Evolutionary conservation across 768 basidiomycete species (phyloP).

Genomic region (Phylloporus sp.): DNA sequence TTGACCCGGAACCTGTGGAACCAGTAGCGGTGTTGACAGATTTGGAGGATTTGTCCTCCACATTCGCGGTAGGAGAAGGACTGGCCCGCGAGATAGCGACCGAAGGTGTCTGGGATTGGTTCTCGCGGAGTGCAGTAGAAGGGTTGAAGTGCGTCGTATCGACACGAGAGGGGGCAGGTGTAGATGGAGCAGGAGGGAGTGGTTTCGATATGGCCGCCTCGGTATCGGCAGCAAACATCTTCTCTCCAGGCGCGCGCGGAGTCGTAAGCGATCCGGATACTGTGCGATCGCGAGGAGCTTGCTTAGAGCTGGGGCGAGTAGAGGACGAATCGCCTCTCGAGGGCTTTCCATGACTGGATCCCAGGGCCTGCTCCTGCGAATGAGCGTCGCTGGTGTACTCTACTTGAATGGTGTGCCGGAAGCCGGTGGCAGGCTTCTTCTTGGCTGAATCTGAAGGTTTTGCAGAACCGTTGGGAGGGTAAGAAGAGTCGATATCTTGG

Average conservation of each 20-base stretch:
- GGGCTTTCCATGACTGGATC: slow-evolving; percentile 21
- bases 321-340: slow-evolving; percentile 13
- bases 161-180: slow-evolving; percentile 15
- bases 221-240: slow-evolving; percentile 7
- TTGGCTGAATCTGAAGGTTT: slow-evolving; percentile 41
- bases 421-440: slow-evolving; percentile 41
- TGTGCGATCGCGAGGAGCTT: slow-evolving; percentile 16
- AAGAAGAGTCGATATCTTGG: slow-evolving; percentile 17
- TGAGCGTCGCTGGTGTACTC: slow-evolving; percentile 70
- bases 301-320: slow-evolving; percentile 14
- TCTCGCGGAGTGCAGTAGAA: slow-evolving; percentile 25
- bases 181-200: slow-evolving; percentile 27
- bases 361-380: slow-evolving; percentile 20
- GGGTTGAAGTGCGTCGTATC: slow-evolving; percentile 21
- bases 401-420: slow-evolving; percentile 93
- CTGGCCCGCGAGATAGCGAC: slow-evolving; percentile 39
- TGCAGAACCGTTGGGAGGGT: slow-evolving; percentile 24
- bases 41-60: slow-evolving; percentile 26
- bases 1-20: slow-evolving; percentile 38
- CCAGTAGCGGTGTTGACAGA: slow-evolving; percentile 26
- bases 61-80: slow-evolving; percentile 34
- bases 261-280: slow-evolving; percentile 12
- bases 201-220: slow-evolving; percentile 23
- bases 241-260: slow-evolving; percentile 15
- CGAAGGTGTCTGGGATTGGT: slow-evolving; percentile 26